Evolutionary conservation across 1,284 basidiomycete genomes (phyloP).

Genomic region (Schizopora paradoxa): DNA sequence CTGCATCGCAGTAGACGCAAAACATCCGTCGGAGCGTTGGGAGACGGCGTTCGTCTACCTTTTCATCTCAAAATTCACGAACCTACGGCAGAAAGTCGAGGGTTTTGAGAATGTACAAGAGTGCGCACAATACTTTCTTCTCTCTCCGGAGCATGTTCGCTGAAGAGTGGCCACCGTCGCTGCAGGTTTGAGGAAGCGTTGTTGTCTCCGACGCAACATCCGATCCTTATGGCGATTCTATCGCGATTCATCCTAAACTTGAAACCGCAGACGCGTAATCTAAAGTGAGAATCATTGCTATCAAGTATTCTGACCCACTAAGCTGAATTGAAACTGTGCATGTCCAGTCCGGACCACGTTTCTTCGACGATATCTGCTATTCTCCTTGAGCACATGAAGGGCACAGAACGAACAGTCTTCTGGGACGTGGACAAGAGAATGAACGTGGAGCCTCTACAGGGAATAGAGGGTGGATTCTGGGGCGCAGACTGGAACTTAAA

Average conservation of each 20-base stretch:
- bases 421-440: slow-evolving; percentile 62
- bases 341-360: slow-evolving; percentile 65
- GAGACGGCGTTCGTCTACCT: slow-evolving; percentile 79
- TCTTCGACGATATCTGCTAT: slow-evolving; percentile 61
- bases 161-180: slow-evolving; percentile 11
- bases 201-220: slow-evolving; percentile 60
- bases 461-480: slow-evolving; percentile 62
- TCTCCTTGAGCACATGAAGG: slow-evolving; percentile 64
- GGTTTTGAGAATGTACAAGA: slow-evolving; percentile 74
- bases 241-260: slow-evolving; percentile 72
- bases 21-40: slow-evolving; percentile 74
- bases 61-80: slow-evolving; percentile 76
- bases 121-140: slow-evolving; percentile 41
- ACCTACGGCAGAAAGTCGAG: slow-evolving; percentile 64
- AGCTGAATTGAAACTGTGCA: slow-evolving; percentile 26
- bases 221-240: slow-evolving; percentile 64
- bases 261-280: slow-evolving; percentile 77
- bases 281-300: slow-evolving; percentile 52
- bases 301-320: slow-evolving; percentile 23
- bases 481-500: slow-evolving; percentile 71
- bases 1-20: slow-evolving; percentile 67
- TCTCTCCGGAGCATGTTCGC: slow-evolving; percentile 6
- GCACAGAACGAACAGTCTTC: slow-evolving; percentile 65
- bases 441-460: slow-evolving; percentile 68
- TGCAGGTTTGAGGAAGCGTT: slow-evolving; percentile 72